These are phyloP conservation scores for Boehmeria nivea DNA, from an alignment of 306 rosid genomes.

Conservation along the genomic window DNA sequence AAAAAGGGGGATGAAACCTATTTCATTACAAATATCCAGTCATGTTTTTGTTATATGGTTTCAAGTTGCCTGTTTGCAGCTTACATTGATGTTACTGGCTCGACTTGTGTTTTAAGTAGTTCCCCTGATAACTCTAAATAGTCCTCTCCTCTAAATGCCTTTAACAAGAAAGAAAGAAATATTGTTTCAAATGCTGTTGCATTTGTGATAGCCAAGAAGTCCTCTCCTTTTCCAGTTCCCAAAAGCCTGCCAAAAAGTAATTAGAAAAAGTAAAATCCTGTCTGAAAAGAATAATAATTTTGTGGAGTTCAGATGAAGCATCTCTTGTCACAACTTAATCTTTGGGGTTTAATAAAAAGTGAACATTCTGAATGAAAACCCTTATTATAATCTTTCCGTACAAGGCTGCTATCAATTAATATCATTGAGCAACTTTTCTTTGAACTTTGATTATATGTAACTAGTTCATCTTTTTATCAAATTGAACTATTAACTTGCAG, in stretches of 20 bases:
- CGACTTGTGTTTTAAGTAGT: not conserved
- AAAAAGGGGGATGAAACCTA: not conserved
- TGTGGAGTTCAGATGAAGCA: too few species aligned
- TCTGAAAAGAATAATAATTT: too few species aligned
- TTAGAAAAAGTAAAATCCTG: too few species aligned
- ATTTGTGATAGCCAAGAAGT: too few species aligned
- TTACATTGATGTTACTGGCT: not conserved
- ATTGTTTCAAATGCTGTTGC: not conserved
- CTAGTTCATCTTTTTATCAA: constrained; percentile 13
- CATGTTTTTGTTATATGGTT: not conserved
- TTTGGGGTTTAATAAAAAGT: too few species aligned
- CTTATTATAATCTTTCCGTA: not conserved
- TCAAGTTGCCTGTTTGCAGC: not conserved
- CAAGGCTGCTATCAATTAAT: not conserved
- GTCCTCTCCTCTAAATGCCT: too few species aligned
- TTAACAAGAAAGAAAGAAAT: too few species aligned
- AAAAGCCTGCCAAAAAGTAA: too few species aligned
- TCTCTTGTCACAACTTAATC: too few species aligned
- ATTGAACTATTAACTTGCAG: constrained; percentile 41
- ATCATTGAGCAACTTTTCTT: not conserved
- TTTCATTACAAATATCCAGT: not conserved
- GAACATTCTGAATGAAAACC: too few species aligned
- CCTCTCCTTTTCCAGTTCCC: too few species aligned
- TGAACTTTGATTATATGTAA: not conserved
- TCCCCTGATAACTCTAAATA: not conserved